Conservation (phyloP, 2,329 filamentous ascomycete genomes). For the Botrytis medusae region DNA sequence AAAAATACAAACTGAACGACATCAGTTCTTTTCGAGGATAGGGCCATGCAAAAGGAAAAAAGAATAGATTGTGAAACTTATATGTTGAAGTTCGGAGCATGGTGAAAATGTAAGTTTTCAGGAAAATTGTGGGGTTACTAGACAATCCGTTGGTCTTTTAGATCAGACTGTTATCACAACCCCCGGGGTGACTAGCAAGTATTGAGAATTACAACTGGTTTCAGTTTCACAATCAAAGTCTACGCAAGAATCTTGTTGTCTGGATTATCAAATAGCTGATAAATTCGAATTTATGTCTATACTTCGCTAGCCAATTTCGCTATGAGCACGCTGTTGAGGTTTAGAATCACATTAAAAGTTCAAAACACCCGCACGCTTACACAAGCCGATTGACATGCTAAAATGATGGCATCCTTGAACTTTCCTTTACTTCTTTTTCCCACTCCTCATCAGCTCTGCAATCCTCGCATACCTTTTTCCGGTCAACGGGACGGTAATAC, state of each 20-base stretch:
- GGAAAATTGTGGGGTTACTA: not conserved
- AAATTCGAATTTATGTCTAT: not conserved
- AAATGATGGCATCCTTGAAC: not conserved
- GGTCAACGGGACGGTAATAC: not conserved
- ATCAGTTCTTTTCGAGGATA: not conserved
- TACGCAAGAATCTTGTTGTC: not conserved
- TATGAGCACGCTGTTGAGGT: not conserved
- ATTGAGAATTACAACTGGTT: not conserved
- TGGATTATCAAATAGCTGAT: not conserved
- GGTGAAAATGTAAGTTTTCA: not conserved
- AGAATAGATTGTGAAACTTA: not conserved
- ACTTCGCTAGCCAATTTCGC: not conserved
- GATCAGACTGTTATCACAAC: not conserved
- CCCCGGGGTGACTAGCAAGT: not conserved
- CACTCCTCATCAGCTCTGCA: not conserved
- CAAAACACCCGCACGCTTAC: not conserved
- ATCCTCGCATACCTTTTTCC: not conserved
- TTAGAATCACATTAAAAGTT: too few species aligned
- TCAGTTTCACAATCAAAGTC: not conserved
- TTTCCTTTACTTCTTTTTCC: not conserved
- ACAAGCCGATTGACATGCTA: not conserved
- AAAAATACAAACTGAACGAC: not conserved
- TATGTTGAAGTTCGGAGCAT: not conserved
- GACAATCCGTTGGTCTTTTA: not conserved
- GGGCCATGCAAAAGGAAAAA: accelerated